Conservation (phyloP, 352 stramenopile genomes). For the Pythium phragmitis region DNA sequence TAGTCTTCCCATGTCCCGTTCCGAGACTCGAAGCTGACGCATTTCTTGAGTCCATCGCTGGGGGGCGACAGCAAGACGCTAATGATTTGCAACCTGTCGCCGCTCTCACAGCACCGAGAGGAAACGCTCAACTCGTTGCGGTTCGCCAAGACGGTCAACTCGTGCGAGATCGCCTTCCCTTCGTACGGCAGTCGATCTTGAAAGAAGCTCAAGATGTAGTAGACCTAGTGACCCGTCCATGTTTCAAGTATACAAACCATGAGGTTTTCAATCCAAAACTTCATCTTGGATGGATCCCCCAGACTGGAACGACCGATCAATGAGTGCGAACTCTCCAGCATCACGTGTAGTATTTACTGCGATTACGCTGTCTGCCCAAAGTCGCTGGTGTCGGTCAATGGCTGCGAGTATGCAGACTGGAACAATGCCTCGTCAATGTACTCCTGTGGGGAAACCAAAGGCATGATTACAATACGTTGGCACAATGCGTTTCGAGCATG, state of each 20-base stretch:
- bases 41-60: slow-evolving; percentile 82
- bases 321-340: background rate
- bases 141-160: slow-evolving; percentile 88
- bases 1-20: slow-evolving; percentile 82
- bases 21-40: slow-evolving; percentile 88
- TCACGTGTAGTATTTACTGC: background rate
- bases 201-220: background rate
- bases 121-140: slow-evolving; percentile 86
- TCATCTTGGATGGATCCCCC: no score
- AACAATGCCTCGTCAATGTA: slow-evolving; percentile 51
- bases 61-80: slow-evolving; percentile 88
- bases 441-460: slow-evolving; percentile 33
- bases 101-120: slow-evolving; percentile 65
- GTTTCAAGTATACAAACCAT: slow-evolving; percentile 1
- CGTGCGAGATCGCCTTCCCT: slow-evolving; percentile 78
- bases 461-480: background rate
- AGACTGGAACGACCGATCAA: background rate
- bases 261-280: background rate
- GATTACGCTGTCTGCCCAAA: slow-evolving; percentile 3
- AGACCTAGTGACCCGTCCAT: background rate
- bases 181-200: slow-evolving; percentile 54
- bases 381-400: slow-evolving; percentile 2
- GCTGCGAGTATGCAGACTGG: slow-evolving; percentile 46
- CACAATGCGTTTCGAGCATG: no score
- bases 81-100: slow-evolving; percentile 91